These are phyloP conservation scores for Adansonia rubrostipa DNA, from an alignment of 441 rosid species.

Conservation along the genomic window DNA sequence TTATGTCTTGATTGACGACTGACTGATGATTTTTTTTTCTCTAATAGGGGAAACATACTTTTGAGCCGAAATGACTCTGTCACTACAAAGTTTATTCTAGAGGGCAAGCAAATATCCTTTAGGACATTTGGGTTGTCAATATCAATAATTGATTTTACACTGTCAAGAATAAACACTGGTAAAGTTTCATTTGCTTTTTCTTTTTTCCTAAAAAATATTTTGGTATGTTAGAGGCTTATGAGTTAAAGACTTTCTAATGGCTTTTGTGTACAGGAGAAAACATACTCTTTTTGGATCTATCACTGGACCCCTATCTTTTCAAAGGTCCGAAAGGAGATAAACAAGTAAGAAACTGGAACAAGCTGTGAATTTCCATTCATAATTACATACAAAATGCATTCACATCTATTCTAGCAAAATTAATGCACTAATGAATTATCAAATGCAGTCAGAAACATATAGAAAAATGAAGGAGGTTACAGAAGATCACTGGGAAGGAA, in stretches of 20 bases:
- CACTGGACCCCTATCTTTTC: slow-evolving; percentile 84
- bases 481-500: slow-evolving; percentile 88
- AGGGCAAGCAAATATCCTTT: slow-evolving; percentile 58
- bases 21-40: slow-evolving; percentile 20
- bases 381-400: not conserved
- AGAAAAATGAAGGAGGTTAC: slow-evolving; percentile 82
- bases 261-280: slow-evolving; percentile 59
- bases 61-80: slow-evolving; percentile 64
- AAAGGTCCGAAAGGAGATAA: slow-evolving; percentile 90
- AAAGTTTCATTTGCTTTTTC: slow-evolving; percentile 22
- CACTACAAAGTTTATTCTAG: slow-evolving; percentile 52
- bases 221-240: slow-evolving; percentile 21
- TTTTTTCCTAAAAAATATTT: not conserved
- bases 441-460: slow-evolving; percentile 86
- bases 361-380: not conserved
- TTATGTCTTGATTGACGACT: slow-evolving; percentile 16
- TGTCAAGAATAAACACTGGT: slow-evolving; percentile 93
- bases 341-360: slow-evolving; percentile 55
- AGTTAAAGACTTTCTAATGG: not conserved
- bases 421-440: slow-evolving; percentile 12
- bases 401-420: slow-evolving; percentile 5
- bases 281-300: slow-evolving; percentile 80
- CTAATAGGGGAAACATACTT: slow-evolving; percentile 87
- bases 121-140: slow-evolving; percentile 65
- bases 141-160: slow-evolving; percentile 90